Evolutionary conservation across 805 yeast species (phyloP).

Genomic region (Metschnikowia arizonensis): DNA sequence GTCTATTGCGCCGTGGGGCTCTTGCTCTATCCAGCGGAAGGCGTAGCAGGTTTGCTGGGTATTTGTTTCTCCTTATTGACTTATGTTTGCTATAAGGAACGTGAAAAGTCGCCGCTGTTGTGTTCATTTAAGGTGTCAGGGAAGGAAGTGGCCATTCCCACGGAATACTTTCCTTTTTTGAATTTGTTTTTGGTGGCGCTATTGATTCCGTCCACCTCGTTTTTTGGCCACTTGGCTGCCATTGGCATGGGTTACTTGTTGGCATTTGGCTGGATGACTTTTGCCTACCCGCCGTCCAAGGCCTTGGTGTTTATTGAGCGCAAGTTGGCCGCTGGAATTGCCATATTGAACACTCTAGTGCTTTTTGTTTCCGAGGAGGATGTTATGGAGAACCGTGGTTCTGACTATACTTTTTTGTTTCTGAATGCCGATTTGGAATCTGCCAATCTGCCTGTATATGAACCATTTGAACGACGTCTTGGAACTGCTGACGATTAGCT

Average conservation of each 20-base stretch:
- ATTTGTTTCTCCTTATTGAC: conserved; percentile 67
- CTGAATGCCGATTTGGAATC: conserved; percentile 22
- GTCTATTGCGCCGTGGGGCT: conserved; percentile 53
- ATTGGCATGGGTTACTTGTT: conserved; percentile 62
- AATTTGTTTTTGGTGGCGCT: conserved; percentile 45
- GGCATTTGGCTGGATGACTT: conserved; percentile 51
- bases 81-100: conserved; percentile 51
- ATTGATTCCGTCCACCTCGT: conserved; percentile 61
- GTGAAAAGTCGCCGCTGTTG: conserved; percentile 36
- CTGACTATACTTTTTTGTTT: conserved; percentile 28
- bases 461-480: conserved; percentile 17
- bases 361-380: conserved; percentile 59
- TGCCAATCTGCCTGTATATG: conserved; percentile 6
- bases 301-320: conserved; percentile 62
- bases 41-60: conserved; percentile 68
- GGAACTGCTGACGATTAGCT: conserved; percentile 7
- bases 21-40: conserved; percentile 47
- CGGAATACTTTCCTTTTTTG: conserved; percentile 54
- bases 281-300: conserved; percentile 63
- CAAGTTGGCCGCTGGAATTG: conserved; percentile 48
- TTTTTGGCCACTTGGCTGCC: conserved; percentile 72
- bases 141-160: conserved; percentile 49
- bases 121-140: conserved; percentile 28
- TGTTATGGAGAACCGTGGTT: conserved; percentile 44
- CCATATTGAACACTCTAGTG: conserved; percentile 50